phyloP scores from a whole-genome alignment of 2,329 filamentous ascomycete genomes.

The Cordyceps farinosa region DNA sequence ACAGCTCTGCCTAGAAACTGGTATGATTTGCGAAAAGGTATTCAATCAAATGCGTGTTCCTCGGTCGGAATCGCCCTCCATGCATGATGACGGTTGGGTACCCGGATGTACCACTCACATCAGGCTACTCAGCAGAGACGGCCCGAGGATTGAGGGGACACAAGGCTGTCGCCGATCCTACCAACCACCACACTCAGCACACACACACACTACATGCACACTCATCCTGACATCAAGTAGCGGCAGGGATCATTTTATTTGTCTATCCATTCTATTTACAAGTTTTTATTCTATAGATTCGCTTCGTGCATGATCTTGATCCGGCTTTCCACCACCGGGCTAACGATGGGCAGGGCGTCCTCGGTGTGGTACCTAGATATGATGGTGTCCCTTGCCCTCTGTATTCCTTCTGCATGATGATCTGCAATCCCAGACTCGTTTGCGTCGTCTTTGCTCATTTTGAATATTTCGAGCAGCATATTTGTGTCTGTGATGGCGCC shows the following conservation, averaged over 20 bases:
- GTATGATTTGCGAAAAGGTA: no score
- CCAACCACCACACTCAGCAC: no score
- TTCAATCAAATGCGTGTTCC: not conserved
- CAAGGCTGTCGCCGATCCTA: no score
- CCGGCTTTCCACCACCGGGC: not conserved
- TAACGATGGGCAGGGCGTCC: not conserved
- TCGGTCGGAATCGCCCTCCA: not conserved
- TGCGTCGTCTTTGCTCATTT: not conserved
- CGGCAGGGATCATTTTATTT: not conserved
- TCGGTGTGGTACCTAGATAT: not conserved
- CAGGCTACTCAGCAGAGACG: not conserved
- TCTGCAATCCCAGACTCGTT: not conserved
- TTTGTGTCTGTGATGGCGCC: constrained; percentile 26
- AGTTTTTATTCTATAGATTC: not conserved
- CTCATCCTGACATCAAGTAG: not conserved
- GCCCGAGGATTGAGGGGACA: not conserved
- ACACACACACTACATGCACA: not conserved
- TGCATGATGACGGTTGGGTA: not conserved
- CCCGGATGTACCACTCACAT: not conserved
- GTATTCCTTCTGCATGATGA: constrained; percentile 8
- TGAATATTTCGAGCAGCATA: constrained; percentile 22
- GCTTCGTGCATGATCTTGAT: constrained; percentile 24
- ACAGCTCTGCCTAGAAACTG: no score
- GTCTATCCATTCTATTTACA: not conserved
- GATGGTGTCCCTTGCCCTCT: not conserved